Conservation (phyloP, 2,329 filamentous ascomycete genomes). For the Nectriaceae sp. region DNA sequence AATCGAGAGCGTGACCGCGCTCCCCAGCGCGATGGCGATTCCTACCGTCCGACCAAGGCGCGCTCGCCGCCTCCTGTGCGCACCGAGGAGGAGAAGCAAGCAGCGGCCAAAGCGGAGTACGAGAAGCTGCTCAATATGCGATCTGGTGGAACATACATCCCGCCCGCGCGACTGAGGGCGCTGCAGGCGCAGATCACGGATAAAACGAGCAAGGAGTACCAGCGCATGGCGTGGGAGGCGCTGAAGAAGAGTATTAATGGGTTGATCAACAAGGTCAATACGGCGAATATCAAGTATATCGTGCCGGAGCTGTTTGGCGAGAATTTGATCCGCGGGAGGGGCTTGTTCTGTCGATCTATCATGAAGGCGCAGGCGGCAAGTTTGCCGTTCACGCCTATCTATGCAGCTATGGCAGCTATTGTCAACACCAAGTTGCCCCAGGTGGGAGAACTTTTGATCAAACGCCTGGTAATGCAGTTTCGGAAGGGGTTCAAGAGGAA, state of each 20-base stretch:
- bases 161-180: constrained; percentile 84
- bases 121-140: constrained; percentile 90
- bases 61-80: constrained; percentile 44
- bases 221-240: constrained; percentile 98
- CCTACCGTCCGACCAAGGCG: constrained; percentile 47
- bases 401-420: constrained; percentile 92
- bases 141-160: constrained; percentile 95
- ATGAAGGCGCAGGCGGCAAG: constrained; percentile 98
- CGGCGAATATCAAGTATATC: constrained; percentile 96
- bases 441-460: constrained; percentile 87
- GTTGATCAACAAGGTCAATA: constrained; percentile 98
- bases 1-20: constrained; percentile 25
- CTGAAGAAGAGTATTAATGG: constrained; percentile 99
- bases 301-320: constrained; percentile 95
- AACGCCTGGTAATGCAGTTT: constrained; percentile 86
- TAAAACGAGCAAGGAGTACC: constrained; percentile 94
- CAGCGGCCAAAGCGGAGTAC: constrained; percentile 87
- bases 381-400: constrained; percentile 94
- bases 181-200: constrained; percentile 97
- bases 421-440: constrained; percentile 97
- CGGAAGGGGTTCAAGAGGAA: constrained; percentile 94
- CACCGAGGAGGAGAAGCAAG: constrained; percentile 83
- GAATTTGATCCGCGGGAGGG: constrained; percentile 88
- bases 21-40: constrained; percentile 48
- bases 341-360: constrained; percentile 91